Conservation (phyloP, 169 alveolate species). For the Cryptosporidium muris region DNA sequence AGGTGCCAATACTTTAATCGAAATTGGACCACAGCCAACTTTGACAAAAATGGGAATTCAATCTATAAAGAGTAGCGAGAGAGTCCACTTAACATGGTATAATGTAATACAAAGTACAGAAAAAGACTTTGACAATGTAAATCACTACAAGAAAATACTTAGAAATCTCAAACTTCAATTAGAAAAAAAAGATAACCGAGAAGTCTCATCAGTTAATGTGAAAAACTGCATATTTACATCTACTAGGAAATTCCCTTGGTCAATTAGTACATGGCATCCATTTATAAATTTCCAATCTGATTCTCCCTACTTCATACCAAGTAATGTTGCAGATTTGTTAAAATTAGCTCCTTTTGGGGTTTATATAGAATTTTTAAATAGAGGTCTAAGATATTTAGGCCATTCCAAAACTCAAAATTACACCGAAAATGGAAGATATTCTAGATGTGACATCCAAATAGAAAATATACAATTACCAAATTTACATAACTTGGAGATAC, state of each 20-base stretch:
- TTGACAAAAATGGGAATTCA: slow-evolving; percentile 38
- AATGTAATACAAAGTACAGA: no score
- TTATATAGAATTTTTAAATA: slow-evolving; percentile 25
- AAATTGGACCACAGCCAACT: slow-evolving; percentile 50
- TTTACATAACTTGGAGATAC: background rate
- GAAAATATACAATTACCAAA: background rate
- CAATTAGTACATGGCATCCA: slow-evolving; percentile 14
- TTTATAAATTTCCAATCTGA: slow-evolving; percentile 1
- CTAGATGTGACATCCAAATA: slow-evolving; percentile 5
- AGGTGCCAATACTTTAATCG: slow-evolving; percentile 4
- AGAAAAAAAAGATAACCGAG: background rate
- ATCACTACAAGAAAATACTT: background rate
- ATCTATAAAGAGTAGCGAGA: slow-evolving; percentile 26
- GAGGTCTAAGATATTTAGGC: slow-evolving; percentile 26
- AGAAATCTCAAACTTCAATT: background rate
- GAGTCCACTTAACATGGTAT: background rate
- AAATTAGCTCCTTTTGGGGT: background rate
- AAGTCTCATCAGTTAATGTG: background rate
- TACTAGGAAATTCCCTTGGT: slow-evolving; percentile 61
- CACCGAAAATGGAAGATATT: slow-evolving; percentile 34
- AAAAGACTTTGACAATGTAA: slow-evolving; percentile 9
- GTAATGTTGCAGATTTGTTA: background rate
- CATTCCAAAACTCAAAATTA: slow-evolving; percentile 16
- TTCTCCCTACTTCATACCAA: background rate
- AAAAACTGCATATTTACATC: slow-evolving; percentile 9